These are phyloP conservation scores for Passalora sequoiae DNA, from an alignment of 2,329 filamentous ascomycete genomes.

Conservation along the genomic window DNA sequence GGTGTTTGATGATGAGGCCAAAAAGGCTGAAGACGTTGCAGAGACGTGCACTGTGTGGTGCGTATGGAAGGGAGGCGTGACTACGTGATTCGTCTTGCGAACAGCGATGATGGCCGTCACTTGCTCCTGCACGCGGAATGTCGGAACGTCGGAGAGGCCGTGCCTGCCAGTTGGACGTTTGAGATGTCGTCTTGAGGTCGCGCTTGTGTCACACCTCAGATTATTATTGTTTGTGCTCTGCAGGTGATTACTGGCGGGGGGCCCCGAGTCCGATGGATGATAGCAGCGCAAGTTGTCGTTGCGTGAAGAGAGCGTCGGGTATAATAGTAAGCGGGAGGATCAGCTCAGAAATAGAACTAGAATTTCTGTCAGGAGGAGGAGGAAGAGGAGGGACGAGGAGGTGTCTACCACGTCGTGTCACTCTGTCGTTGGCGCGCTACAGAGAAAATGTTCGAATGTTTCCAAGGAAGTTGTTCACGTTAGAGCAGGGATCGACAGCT, in stretches of 20 bases:
- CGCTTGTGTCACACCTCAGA: neutral
- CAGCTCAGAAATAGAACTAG: too few species aligned
- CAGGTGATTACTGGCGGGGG: too few species aligned
- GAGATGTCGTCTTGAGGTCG: neutral
- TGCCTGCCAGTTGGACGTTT: neutral
- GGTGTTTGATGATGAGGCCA: neutral
- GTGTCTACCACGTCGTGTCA: too few species aligned
- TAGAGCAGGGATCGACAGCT: neutral
- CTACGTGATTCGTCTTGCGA: constrained; percentile 3
- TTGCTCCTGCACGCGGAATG: neutral
- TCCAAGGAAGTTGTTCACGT: neutral
- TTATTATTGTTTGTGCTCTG: neutral
- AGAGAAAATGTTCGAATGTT: constrained; percentile 1
- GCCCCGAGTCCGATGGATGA: neutral
- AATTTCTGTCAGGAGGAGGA: too few species aligned
- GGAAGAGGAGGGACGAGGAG: too few species aligned
- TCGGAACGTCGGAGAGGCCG: neutral
- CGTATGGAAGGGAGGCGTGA: neutral
- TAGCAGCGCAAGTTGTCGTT: neutral
- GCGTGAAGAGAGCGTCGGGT: too few species aligned
- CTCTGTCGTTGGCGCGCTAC: neutral
- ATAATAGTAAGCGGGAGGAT: neutral
- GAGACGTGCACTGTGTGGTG: too few species aligned
- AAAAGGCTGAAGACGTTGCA: constrained; percentile 1
- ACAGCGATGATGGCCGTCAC: constrained; percentile 3